Evolutionary conservation across 768 basidiomycete genomes (phyloP), one percentile per base, ranked within the genome.

Genomic region (Myochromella boudieri): DNA sequence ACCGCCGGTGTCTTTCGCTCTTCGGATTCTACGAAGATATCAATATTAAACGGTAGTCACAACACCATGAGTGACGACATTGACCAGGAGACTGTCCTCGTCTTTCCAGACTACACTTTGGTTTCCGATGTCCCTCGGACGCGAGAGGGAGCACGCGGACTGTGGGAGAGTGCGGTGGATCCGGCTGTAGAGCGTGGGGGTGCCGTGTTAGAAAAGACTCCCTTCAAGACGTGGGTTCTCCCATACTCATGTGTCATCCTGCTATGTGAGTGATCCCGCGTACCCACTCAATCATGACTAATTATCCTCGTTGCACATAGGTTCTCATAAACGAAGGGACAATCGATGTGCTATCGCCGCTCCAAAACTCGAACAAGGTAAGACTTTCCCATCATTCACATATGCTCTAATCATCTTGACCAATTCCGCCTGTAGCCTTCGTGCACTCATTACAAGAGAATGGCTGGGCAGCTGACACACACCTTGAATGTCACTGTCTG

Each of bases 281-380:
- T 75, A 17, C 31, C 28, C 25, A 38, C 31, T n/a, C 25, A 37
- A n/a, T 18, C 24, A 26, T 20, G 48, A n/a, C 42, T 45, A 15
- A 29, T 34, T 14, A n/a, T 25, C n/a, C 12, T 17, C 15, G 22
- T 18, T 1, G 11, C n/a, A 3, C 8, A 38, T 59, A 95, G 92
- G 95, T 64, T 97, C 94, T 2, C 95, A 98, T 68, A 92, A 93
- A 68, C 81, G 80, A 57, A 76, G 95, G 25, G 95, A 97, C 68
- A 95, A 94, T 61, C 82, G 92, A 50, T 99, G 95, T 65, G 80
- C 81, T 20, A 85, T 97, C 36, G 83, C 88, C 8, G 92, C 93
- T 1, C 88, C 89, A 2, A 82, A 87, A 57, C 81, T 97, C 26
- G 85, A 87, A 60, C 76, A 85, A 56, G 77, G 88, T 51, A 36